phyloP scores from a whole-genome alignment of 768 basidiomycete species.

The Trametes coccinea region DNA sequence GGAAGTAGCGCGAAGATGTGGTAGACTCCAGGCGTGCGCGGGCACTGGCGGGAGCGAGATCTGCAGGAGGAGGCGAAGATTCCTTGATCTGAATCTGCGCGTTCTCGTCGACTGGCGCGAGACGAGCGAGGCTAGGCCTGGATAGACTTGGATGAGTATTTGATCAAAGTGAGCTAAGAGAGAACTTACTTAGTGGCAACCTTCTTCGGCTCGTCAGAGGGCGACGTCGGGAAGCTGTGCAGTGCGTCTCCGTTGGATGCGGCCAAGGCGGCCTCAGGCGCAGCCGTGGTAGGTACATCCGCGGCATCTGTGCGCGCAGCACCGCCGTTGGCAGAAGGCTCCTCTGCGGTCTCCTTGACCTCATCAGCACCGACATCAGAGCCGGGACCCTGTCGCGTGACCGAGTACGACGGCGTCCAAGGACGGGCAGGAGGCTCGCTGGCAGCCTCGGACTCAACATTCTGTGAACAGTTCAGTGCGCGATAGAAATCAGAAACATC shows the following conservation, averaged over 20 bases:
- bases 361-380: conserved; percentile 19
- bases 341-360: not conserved
- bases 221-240: conserved; percentile 18
- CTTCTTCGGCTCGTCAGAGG: conserved; percentile 12
- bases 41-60: conserved; percentile 16
- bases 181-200: conserved; percentile 18
- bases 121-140: conserved; percentile 29
- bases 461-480: not conserved
- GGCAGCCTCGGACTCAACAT: not conserved
- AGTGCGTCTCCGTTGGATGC: conserved; percentile 5
- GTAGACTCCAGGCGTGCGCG: conserved; percentile 52
- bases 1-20: conserved; percentile 57
- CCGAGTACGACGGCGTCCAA: conserved; percentile 43
- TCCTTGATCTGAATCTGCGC: conserved; percentile 24
- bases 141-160: not conserved
- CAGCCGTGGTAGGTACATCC: not conserved
- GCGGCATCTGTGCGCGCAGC: not conserved
- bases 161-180: not conserved
- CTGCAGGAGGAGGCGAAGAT: conserved; percentile 11
- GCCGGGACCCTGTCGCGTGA: conserved; percentile 36
- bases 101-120: conserved; percentile 26
- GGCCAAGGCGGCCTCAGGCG: no score
- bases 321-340: not conserved
- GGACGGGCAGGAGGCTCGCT: conserved; percentile 32
- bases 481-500: not conserved